These are phyloP conservation scores for Termitomyces sp. DNA, from an alignment of 768 basidiomycete genomes.

Conservation along the genomic window DNA sequence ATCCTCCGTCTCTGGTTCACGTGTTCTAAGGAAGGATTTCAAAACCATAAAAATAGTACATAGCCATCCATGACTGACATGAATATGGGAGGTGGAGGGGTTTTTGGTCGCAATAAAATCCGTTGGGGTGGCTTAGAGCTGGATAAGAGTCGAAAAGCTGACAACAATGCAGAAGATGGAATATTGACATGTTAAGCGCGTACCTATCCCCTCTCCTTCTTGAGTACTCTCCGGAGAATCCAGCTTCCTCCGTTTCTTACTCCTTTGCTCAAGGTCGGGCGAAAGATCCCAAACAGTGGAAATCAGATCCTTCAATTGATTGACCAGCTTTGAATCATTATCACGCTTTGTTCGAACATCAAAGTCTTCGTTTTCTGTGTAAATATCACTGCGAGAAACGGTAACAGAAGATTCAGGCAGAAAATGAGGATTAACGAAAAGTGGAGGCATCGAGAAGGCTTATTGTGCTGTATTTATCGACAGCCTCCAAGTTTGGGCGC, in stretches of 20 bases:
- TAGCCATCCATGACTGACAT: conserved; percentile 24
- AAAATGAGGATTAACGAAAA: conserved; percentile 44
- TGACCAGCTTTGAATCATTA: conserved; percentile 11
- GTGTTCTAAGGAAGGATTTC: conserved; percentile 27
- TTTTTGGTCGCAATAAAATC: conserved; percentile 39
- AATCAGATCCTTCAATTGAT: conserved; percentile 15
- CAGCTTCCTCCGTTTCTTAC: conserved; percentile 9
- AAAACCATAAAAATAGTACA: background rate
- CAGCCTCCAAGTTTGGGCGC: conserved; percentile 12
- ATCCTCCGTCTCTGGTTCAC: conserved; percentile 48
- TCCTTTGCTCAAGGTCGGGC: background rate
- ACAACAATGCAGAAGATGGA: background rate
- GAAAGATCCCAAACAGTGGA: conserved; percentile 7
- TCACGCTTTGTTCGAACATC: conserved; percentile 1
- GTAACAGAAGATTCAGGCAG: conserved; percentile 23
- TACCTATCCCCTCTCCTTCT: conserved; percentile 3
- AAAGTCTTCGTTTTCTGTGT: conserved; percentile 7
- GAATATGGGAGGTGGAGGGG: conserved; percentile 25
- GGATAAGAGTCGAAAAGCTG: conserved; percentile 50
- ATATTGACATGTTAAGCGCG: background rate
- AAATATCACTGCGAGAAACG: conserved; percentile 31
- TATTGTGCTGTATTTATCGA: conserved; percentile 14
- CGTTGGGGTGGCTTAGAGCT: conserved; percentile 25
- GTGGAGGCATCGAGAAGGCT: conserved; percentile 21
- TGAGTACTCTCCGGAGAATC: background rate